Evolutionary conservation across 805 yeast species (phyloP), one percentile per base, ranked within the genome.

Genomic region (Ogataea parapolymorpha): DNA sequence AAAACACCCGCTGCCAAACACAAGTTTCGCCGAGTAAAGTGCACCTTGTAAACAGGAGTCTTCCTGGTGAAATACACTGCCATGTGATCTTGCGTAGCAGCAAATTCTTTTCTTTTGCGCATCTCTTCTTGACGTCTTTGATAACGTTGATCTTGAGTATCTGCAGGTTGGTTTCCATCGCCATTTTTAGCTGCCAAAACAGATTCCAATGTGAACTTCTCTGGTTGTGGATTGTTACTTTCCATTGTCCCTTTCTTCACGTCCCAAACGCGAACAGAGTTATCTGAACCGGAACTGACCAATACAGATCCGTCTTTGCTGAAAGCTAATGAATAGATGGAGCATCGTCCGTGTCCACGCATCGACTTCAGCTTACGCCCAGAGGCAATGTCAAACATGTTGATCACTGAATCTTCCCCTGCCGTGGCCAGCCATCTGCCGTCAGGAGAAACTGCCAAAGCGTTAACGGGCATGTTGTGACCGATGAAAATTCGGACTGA

Each of bases 401-500:
- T 83, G 26, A 93, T 85, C 8, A 84, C 75, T 31, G 89, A 80
- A 61, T 93, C 98, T 58, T 89, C 97, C 39, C 96, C 95, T 2
- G 95, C 97, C 42, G 89, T 79, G 4, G 98, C 96, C 42, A 93
- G 68, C 91, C 96, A 86, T 57, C 97, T 74, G 3, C 99, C 99
- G 68, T 93, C 97, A 0, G 98, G 98, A 1, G 96, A 84, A 7
- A 88, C 95, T 0, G 95, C 89, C 50, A 87, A 68, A 14, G 89
- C 75, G 48, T 86, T 84, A 16, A 93, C 77, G 1, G 97, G 84
- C n/a, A 90, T 89, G 2, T 89, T 79, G 56, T 90, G 97, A 1
- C 96, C 97, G 62, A 88, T 78, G 62, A 93, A 91, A 8, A 93
- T 80, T 48, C 99, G 76, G 22, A 90, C 97, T 29, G 95, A 80